Evolutionary conservation across 805 yeast species (phyloP).

Genomic region (Yarrowia sp.): DNA sequence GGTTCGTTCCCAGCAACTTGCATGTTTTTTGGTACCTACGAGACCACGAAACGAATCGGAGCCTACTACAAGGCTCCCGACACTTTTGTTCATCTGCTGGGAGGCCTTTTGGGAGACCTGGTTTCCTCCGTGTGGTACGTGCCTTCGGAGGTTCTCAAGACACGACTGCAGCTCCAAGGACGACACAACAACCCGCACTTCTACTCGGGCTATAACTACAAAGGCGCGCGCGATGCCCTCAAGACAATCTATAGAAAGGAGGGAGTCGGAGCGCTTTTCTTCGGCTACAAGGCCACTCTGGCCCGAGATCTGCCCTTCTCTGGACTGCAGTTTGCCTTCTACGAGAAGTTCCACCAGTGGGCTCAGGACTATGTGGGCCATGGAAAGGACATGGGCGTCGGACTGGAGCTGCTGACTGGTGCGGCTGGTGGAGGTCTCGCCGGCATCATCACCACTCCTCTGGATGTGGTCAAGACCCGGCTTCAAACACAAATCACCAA

Average conservation of each 20-base stretch:
- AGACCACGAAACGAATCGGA: conserved; percentile 61
- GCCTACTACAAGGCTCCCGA: conserved; percentile 65
- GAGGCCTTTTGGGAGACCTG: conserved; percentile 93
- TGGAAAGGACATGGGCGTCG: conserved; percentile 39
- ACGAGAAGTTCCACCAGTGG: conserved; percentile 56
- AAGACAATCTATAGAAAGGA: conserved; percentile 61
- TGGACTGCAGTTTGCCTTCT: conserved; percentile 93
- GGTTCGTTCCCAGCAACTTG: conserved; percentile 91
- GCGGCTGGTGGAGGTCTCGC: conserved; percentile 96
- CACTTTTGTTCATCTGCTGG: conserved; percentile 71
- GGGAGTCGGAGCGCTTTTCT: conserved; percentile 73
- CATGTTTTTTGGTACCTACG: conserved; percentile 90
- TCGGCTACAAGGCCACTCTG: conserved; percentile 92
- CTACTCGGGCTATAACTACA: conserved; percentile 81
- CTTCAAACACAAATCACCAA: conserved; percentile 74
- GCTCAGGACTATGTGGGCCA: conserved; percentile 39
- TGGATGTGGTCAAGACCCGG: conserved; percentile 91
- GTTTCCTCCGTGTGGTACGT: conserved; percentile 87
- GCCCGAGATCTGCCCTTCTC: conserved; percentile 92
- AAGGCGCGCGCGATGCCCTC: conserved; percentile 69
- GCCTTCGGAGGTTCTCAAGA: conserved; percentile 91
- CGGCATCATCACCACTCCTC: conserved; percentile 90
- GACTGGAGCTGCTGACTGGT: conserved; percentile 76
- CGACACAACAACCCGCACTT: conserved; percentile 75
- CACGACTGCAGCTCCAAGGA: conserved; percentile 92